These are phyloP conservation scores for Murraya paniculata DNA, from an alignment of 345 rosid genomes.

Conservation along the genomic window DNA sequence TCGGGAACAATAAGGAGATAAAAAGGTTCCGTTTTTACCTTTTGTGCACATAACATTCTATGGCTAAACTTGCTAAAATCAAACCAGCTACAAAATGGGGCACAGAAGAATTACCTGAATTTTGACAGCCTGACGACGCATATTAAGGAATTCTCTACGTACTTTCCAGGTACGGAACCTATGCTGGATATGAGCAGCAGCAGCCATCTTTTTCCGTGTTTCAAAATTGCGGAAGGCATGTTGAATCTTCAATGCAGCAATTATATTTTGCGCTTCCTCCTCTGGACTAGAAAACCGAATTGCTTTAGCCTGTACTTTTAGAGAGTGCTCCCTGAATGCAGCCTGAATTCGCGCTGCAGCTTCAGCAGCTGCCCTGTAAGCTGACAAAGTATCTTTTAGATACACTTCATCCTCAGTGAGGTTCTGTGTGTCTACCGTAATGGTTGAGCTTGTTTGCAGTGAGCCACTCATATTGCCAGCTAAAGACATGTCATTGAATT, in stretches of 20 bases:
- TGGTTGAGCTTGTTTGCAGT: conserved; percentile 44
- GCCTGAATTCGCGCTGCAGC: conserved; percentile 88
- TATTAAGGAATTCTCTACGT: conserved; percentile 60
- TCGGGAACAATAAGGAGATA: background rate
- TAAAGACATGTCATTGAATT: conserved; percentile 71
- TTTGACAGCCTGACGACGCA: conserved; percentile 73
- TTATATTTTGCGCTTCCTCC: conserved; percentile 65
- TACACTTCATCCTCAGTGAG: conserved; percentile 57
- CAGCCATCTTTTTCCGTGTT: conserved; percentile 63
- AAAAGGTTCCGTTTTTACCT: background rate
- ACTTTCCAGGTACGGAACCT: conserved; percentile 89
- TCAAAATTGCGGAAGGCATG: conserved; percentile 83
- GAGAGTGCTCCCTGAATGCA: conserved; percentile 82
- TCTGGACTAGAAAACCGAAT: conserved; percentile 45
- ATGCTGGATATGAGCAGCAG: conserved; percentile 80
- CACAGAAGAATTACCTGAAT: conserved; percentile 64
- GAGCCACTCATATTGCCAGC: conserved; percentile 85
- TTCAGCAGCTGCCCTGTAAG: conserved; percentile 83
- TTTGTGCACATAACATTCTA: background rate
- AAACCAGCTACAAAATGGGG: background rate
- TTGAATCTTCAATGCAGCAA: conserved; percentile 95
- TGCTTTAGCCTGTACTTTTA: conserved; percentile 50
- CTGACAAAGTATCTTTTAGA: conserved; percentile 74
- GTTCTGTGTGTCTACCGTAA: conserved; percentile 32
- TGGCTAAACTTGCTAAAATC: background rate